Conservation (phyloP, 139 green algal genomes). For the Chlorella sorokiniana region DNA sequence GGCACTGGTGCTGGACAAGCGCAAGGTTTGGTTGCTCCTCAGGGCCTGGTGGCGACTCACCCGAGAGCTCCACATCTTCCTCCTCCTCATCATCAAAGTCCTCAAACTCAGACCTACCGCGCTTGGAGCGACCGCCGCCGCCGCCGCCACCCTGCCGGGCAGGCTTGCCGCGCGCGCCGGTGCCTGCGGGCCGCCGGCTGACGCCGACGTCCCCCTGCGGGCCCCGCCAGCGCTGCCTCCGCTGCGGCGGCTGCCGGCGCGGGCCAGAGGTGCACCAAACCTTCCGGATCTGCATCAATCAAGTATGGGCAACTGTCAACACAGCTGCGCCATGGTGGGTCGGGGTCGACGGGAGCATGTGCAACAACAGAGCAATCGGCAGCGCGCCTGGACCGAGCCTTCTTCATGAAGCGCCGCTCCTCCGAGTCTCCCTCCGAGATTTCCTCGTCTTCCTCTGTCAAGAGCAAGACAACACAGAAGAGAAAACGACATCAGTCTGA, state of each 20-base stretch:
- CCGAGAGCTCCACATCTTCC: constrained; percentile 22
- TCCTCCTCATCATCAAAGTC: constrained; percentile 31
- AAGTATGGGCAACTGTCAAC: background rate
- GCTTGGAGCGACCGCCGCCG: constrained; percentile 2
- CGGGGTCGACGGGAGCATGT: no score
- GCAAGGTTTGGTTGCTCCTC: background rate
- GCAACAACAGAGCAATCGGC: no score
- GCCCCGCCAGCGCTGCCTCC: background rate
- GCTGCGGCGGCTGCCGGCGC: constrained; percentile 4
- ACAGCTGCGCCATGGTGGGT: background rate
- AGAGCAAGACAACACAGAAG: background rate
- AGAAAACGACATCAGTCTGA: background rate
- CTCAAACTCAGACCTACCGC: constrained; percentile 8
- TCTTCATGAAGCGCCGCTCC: constrained; percentile 10
- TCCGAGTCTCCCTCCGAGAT: constrained; percentile 12
- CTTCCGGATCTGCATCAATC: background rate
- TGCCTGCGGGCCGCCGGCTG: background rate
- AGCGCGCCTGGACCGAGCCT: background rate
- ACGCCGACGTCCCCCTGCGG: background rate
- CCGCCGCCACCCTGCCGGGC: background rate
- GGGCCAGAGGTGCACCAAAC: background rate
- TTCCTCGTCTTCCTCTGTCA: constrained; percentile 1
- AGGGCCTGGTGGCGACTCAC: background rate
- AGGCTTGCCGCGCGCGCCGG: background rate
- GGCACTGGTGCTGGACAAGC: background rate